Base-by-base conservation (phyloP, 768 basidiomycete genomes). In the Suillus brevipes region DNA sequence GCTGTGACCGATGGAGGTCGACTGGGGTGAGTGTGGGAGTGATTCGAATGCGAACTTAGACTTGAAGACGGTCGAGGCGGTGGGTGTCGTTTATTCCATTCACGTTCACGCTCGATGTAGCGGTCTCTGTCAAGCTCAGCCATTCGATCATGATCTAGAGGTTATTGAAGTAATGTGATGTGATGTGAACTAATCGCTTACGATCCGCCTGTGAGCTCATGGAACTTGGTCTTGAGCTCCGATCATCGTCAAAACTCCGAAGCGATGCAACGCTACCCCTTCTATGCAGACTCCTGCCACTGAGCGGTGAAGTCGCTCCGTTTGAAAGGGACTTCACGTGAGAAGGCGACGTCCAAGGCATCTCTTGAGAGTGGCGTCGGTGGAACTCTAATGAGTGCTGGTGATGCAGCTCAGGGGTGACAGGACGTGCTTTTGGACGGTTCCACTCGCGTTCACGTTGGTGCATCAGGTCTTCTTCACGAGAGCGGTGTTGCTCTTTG, bases 391-490 rank as follows among this genome's bases (percentile, higher is more conserved):
- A 72, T 40, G 69, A 76, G 63, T 70, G 69, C 31, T 63, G 73
- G 68, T 61, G 77, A 55, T 70, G 69, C 49, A 65, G 62, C 42
- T 74, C 72, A 47, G 73, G 69, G 12, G 70, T 71, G 56, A 42
- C 55, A 40, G 80, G 69, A 28, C 68, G 58, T 57, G 65, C 50
- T 53, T 71, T 79, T 23, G 74, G 73, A 20, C 73, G 74, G 65
- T 83, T 84, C 87, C 85, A 82, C 52, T 79, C 79, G 56, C 79
- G 80, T 70, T 86, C 84, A 42, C 78, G 83, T 60, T 84, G 81
- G 58, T 75, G 78, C 49, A 66, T 65, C 16, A 59, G 75, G n/a
- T 74, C 77, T 25, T 73, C 73, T 55, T 73, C 74, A 14, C 68
- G 68, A 34, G 77, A 72, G 20, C 47, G 75, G 47, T 75, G 61